A percentile compares a stretch with the other conserved stretches of the same genome.
These are phyloP conservation scores for Pythium oligandrum DNA, from an alignment of 352 stramenopile species.

Conservation along the genomic window DNA sequence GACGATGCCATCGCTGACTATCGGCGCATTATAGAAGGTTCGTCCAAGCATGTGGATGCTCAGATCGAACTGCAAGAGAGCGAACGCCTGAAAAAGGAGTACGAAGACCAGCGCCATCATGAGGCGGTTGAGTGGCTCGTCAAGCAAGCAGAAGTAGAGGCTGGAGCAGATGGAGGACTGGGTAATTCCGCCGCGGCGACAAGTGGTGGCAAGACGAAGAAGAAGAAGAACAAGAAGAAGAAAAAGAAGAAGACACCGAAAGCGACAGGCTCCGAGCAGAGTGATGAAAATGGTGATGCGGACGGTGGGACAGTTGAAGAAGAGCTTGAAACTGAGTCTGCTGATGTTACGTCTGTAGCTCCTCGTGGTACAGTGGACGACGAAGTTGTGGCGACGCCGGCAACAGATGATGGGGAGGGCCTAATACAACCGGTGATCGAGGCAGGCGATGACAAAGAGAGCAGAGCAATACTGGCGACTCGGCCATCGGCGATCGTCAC, in stretches of 20 bases:
- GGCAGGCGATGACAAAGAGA: conserved; percentile 8
- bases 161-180: conserved; percentile 2
- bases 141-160: conserved; percentile 14
- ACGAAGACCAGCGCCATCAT: conserved; percentile 33
- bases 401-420: too few species aligned
- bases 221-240: conserved; percentile 72
- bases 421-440: too few species aligned
- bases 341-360: too few species aligned
- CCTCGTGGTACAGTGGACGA: too few species aligned
- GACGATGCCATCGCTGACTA: conserved; percentile 63
- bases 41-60: conserved; percentile 72
- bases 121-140: conserved; percentile 47
- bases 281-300: too few species aligned
- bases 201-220: conserved; percentile 8
- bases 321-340: too few species aligned
- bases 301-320: too few species aligned
- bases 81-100: conserved; percentile 28
- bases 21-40: conserved; percentile 44
- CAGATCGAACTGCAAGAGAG: conserved; percentile 70
- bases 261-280: conserved; percentile 15
- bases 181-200: not conserved
- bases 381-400: too few species aligned
- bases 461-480: conserved; percentile 5
- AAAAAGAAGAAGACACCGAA: conserved; percentile 67
- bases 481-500: conserved; percentile 30